Percentiles rank a stretch among this genome's conserved stretches.
phyloP scores from a whole-genome alignment of 225 moss, liverwort and hornwort genomes.

The Physcomitrellopsis africana region DNA sequence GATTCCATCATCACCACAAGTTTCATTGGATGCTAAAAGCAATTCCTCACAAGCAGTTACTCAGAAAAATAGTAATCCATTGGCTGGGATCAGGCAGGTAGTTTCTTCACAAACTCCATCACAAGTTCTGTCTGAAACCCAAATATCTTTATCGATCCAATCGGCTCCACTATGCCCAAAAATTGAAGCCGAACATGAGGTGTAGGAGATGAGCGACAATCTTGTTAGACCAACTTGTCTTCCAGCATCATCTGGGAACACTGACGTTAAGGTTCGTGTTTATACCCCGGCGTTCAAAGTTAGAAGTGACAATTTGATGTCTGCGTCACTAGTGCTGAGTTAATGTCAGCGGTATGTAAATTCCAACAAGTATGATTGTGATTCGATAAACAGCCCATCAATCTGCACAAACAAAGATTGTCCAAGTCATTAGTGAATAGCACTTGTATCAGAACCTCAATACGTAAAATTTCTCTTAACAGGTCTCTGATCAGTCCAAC shows the following conservation, averaged over 20 bases:
- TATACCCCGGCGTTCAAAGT: neutral
- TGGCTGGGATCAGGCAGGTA: constrained; percentile 12
- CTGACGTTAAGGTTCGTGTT: constrained; percentile 38
- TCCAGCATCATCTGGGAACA: constrained; percentile 26
- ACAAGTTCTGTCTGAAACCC: constrained; percentile 7
- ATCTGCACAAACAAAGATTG: neutral
- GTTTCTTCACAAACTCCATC: constrained; percentile 21
- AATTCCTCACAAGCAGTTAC: constrained; percentile 26
- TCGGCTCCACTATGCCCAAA: constrained; percentile 5
- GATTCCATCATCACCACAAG: constrained; percentile 20
- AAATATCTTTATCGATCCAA: constrained; percentile 22
- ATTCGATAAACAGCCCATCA: neutral
- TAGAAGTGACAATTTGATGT: neutral
- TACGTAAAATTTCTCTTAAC: neutral
- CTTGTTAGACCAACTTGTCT: constrained; percentile 24
- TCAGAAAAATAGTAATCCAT: constrained; percentile 21
- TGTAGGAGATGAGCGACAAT: constrained; percentile 6
- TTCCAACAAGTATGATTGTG: too few relatives aligned
- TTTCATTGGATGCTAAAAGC: constrained; percentile 29
- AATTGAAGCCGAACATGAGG: constrained; percentile 27
- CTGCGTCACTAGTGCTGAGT: neutral
- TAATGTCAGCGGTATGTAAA: too few relatives aligned
- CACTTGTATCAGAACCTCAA: constrained; percentile 5
- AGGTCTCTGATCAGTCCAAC: constrained; percentile 9
- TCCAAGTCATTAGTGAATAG: neutral